A percentile compares a stretch with the other conserved stretches of the same genome.
Evolutionary conservation across 768 basidiomycete species (phyloP).

Genomic region (Roridomyces roridus): DNA sequence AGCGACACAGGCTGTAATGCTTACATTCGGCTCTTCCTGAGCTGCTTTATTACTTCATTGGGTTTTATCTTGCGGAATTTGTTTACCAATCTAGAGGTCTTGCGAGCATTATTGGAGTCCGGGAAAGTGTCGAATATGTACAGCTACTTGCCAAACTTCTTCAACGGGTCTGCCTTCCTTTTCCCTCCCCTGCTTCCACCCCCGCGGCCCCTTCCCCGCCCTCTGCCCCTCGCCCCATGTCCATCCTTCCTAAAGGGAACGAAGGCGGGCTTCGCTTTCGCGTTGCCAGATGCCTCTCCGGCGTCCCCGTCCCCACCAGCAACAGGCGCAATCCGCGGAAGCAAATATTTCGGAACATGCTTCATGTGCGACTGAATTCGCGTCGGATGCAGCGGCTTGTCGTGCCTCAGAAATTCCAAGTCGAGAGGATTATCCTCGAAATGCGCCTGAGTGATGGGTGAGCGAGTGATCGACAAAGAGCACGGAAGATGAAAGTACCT

Average conservation of each 20-base stretch:
- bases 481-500: constrained; percentile 53
- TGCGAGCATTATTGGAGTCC: no score
- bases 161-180: constrained; percentile 84
- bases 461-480: not conserved
- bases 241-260: constrained; percentile 74
- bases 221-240: constrained; percentile 49
- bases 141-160: constrained; percentile 56
- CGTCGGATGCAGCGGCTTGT: constrained; percentile 91
- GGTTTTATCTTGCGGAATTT: no score
- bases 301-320: constrained; percentile 39
- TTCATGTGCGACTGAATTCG: constrained; percentile 95
- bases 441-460: constrained; percentile 71
- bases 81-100: no score
- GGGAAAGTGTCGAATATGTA: no score
- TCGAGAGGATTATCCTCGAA: constrained; percentile 97
- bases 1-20: constrained; percentile 54
- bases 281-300: constrained; percentile 31
- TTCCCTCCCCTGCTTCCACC: constrained; percentile 60
- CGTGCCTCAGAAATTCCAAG: constrained; percentile 90
- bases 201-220: constrained; percentile 59
- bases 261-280: constrained; percentile 52
- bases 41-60: no score
- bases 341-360: constrained; percentile 90
- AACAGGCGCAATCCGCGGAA: constrained; percentile 80
- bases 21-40: constrained; percentile 37